These are phyloP conservation scores for Pisolithus tinctorius DNA, from an alignment of 768 basidiomycete genomes.

Conservation along the genomic window DNA sequence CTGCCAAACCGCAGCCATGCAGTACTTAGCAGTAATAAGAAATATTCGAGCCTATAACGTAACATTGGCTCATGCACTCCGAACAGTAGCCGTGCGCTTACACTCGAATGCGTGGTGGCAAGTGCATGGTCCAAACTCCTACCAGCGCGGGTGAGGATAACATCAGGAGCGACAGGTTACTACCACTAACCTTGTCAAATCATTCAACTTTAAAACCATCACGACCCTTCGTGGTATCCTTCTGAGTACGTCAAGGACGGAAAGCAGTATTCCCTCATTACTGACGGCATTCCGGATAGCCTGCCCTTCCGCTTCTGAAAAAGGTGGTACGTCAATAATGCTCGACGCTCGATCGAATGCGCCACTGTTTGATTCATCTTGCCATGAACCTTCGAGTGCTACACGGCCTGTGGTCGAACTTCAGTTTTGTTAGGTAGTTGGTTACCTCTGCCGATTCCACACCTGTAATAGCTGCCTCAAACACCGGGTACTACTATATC, in stretches of 20 bases:
- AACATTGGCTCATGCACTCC: background rate
- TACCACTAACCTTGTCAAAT: slow-evolving; percentile 58
- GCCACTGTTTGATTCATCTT: slow-evolving; percentile 29
- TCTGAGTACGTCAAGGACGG: slow-evolving; percentile 83
- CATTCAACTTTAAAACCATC: slow-evolving; percentile 84
- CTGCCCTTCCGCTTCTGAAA: slow-evolving; percentile 72
- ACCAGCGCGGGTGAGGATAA: background rate
- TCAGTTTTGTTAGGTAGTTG: background rate
- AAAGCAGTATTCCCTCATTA: slow-evolving; percentile 74
- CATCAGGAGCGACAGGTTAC: background rate
- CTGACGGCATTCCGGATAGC: slow-evolving; percentile 74
- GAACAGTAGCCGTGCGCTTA: slow-evolving; percentile 20
- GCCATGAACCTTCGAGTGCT: slow-evolving; percentile 58
- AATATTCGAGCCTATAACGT: slow-evolving; percentile 69
- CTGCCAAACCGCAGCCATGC: slow-evolving; percentile 71
- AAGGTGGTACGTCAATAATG: slow-evolving; percentile 68
- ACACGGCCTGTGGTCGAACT: slow-evolving; percentile 43
- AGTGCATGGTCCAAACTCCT: slow-evolving; percentile 81
- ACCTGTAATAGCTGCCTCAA: slow-evolving; percentile 93
- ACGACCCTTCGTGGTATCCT: slow-evolving; percentile 77
- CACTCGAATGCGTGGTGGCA: slow-evolving; percentile 81
- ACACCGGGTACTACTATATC: slow-evolving; percentile 71
- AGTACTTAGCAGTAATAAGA: slow-evolving; percentile 86
- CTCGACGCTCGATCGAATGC: slow-evolving; percentile 58
- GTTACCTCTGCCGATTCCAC: background rate